Evolutionary conservation across 306 rosid genomes (phyloP), one percentile per base, ranked within the genome.

Genomic region (Trichosanthes cucumerina): DNA sequence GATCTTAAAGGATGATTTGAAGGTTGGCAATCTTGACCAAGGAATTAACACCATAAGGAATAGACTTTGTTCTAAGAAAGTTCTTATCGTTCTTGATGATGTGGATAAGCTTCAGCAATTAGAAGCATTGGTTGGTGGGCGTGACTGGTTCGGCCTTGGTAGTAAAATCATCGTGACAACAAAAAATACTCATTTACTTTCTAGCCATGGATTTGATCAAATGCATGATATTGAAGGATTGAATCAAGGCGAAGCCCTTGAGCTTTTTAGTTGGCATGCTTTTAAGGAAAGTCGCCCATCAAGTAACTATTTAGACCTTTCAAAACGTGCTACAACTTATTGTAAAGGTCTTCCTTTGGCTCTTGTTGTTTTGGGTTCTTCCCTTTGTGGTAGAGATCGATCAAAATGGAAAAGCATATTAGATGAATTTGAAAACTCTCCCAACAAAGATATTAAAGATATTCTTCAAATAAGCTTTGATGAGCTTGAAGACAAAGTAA

Each of bases 301-400:
- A 3, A 39, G 78, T 28, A 79, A 28, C 16, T 87, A 77, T 53
- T 0, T 0, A 26, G 57, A 59, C 4, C 77, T 84, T 9, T 56
- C 86, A 1, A 43, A 34, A 71, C 28, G 36, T 1, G 84, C 77
- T 1, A 49, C 78, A 34, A 4, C 60, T 43, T 84, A 82, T 16
- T 80, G 81, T 76, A 69, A 79, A 4, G 89, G 88, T 4, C 11
- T 75, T 1, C 91, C 89, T 2, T 43, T 88, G 4, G 91, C 89
- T 46, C 85, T 86, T 50, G 66, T 81, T 62, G 82, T 78, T 3
- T 49, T 78, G 79, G 91, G 91, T 0, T 88, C 86, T 15, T 80
- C 71, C 34, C 71, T 88, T 16, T 21, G 2, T 6, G 21, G 26
- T 0, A 84, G 88, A 59, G 46, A 23, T 4, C 14, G 3, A 64